phyloP scores from a whole-genome alignment of 768 basidiomycete species.

The Clavulina sp. region DNA sequence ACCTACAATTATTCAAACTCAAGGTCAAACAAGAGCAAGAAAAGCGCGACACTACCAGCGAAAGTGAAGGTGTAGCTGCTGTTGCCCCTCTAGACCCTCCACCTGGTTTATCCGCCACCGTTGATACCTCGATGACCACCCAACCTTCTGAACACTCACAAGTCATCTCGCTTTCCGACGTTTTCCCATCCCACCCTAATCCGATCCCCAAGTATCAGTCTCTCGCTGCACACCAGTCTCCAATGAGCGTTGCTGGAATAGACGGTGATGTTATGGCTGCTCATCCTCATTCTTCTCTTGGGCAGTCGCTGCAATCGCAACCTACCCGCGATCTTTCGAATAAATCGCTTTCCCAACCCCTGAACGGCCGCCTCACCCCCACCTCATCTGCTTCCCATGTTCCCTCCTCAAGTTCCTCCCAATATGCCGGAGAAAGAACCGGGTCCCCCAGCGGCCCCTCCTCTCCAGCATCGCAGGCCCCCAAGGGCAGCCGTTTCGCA shows the following conservation, averaged over 20 bases:
- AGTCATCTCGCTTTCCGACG: background rate
- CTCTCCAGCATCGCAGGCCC: constrained; percentile 28
- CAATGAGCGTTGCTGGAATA: too few relatives aligned
- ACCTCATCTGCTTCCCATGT: constrained; percentile 5
- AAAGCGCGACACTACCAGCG: constrained; percentile 15
- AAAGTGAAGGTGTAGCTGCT: background rate
- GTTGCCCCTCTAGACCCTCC: background rate
- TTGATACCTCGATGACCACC: background rate
- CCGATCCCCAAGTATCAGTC: background rate
- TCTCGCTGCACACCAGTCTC: background rate
- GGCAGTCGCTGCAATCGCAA: background rate
- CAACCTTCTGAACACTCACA: constrained; percentile 3
- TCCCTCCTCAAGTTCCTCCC: constrained; percentile 8
- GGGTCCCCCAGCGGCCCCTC: constrained; percentile 5
- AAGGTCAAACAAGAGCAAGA: constrained; percentile 67
- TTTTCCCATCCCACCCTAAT: background rate
- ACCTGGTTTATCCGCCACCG: background rate
- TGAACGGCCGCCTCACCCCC: constrained; percentile 3
- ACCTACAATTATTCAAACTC: constrained; percentile 68
- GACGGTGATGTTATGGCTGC: too few relatives aligned
- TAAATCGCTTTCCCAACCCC: background rate
- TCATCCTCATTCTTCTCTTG: too few relatives aligned
- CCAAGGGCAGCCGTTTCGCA: constrained; percentile 68
- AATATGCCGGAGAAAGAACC: constrained; percentile 7
- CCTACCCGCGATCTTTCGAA: background rate